These are phyloP conservation scores for Anthostomella pinea DNA, from an alignment of 2,329 filamentous ascomycete genomes.

Conservation along the genomic window DNA sequence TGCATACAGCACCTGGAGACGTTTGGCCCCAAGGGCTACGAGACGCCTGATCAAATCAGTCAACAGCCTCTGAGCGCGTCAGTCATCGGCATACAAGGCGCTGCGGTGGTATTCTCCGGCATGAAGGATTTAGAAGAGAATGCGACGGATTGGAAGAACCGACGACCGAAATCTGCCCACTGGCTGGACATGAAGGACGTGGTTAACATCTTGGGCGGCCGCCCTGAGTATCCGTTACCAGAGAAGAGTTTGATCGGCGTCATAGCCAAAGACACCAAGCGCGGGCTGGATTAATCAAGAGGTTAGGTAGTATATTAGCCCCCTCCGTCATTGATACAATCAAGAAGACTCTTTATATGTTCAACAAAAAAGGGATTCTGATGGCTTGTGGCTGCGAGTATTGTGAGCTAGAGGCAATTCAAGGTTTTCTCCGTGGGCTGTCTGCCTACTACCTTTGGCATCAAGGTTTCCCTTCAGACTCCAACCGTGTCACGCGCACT, in stretches of 20 bases:
- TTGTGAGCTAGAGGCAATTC: too few species aligned
- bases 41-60: constrained; percentile 59
- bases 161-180: constrained; percentile 78
- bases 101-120: constrained; percentile 80
- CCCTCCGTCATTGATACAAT: too few species aligned
- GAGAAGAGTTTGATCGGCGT: constrained; percentile 50
- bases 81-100: constrained; percentile 91
- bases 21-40: constrained; percentile 64
- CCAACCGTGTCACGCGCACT: too few species aligned
- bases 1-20: constrained; percentile 88
- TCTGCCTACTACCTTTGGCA: too few species aligned
- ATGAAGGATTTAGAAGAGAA: constrained; percentile 78
- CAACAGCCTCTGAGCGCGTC: constrained; percentile 69
- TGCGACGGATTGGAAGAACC: constrained; percentile 90
- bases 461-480: too few species aligned
- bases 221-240: constrained; percentile 53
- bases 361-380: too few species aligned
- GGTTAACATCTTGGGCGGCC: constrained; percentile 80
- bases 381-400: too few species aligned
- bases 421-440: too few species aligned
- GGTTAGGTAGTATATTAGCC: too few species aligned
- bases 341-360: too few species aligned
- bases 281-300: constrained; percentile 39
- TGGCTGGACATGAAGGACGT: constrained; percentile 79
- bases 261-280: constrained; percentile 59